Percentiles rank a stretch among this genome's conserved stretches.
phyloP scores from a whole-genome alignment of 768 basidiomycete species.

The Hygrocybe coccinea region DNA sequence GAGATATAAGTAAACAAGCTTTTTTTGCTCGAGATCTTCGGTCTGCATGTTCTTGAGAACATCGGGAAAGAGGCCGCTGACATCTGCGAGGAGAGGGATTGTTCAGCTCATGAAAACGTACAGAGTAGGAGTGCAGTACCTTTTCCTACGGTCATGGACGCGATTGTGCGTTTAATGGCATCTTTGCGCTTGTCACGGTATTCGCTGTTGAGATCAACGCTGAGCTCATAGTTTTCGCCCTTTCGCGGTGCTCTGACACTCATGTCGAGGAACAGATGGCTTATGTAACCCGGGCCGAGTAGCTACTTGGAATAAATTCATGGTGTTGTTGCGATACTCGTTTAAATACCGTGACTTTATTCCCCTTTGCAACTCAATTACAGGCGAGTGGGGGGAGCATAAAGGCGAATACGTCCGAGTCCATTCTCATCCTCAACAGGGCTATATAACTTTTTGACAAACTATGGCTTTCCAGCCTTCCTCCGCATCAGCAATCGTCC shows the following conservation, averaged over 20 bases:
- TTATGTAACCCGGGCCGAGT: no score
- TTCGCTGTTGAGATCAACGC: slow-evolving; percentile 94
- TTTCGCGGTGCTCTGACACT: slow-evolving; percentile 58
- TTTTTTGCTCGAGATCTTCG: slow-evolving; percentile 99
- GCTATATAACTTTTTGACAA: no score
- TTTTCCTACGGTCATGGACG: slow-evolving; percentile 99
- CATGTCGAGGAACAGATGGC: slow-evolving; percentile 25
- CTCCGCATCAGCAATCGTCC: no score
- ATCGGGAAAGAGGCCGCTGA: slow-evolving; percentile 93
- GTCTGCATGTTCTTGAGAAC: slow-evolving; percentile 99
- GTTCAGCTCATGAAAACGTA: neutral
- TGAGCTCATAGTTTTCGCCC: slow-evolving; percentile 97
- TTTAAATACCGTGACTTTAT: no score
- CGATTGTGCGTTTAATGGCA: slow-evolving; percentile 96
- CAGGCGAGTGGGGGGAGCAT: no score
- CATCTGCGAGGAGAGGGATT: slow-evolving; percentile 46
- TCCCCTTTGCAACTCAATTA: no score
- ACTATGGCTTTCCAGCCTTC: no score
- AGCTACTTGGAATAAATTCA: no score
- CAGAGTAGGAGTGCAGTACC: slow-evolving; percentile 52
- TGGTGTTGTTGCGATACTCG: no score
- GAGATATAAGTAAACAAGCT: slow-evolving; percentile 97
- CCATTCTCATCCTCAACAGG: no score
- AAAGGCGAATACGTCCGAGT: no score
- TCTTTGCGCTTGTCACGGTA: slow-evolving; percentile 94